These are phyloP conservation scores for Paramecium biaurelia DNA, from an alignment of 73 alveolate species.

Conservation along the genomic window DNA sequence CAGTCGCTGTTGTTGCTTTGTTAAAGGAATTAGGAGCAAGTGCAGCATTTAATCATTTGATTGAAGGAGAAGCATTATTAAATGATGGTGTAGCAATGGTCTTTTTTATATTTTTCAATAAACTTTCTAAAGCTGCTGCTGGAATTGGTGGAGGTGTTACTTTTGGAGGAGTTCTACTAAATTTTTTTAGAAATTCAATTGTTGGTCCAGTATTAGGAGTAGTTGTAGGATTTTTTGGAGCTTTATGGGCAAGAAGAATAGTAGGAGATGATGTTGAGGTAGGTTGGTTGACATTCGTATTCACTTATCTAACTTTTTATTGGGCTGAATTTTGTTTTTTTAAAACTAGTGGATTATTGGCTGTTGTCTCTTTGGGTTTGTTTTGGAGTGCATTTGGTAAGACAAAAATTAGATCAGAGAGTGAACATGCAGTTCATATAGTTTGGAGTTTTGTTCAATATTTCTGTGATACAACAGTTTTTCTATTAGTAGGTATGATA, in stretches of 20 bases:
- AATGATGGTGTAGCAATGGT: conserved; percentile 81
- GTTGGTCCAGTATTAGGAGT: conserved; percentile 76
- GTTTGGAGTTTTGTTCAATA: conserved; percentile 70
- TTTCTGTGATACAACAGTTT: conserved; percentile 68
- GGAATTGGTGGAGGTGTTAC: conserved; percentile 68
- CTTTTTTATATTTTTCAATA: conserved; percentile 64
- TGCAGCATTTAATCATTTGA: conserved; percentile 65
- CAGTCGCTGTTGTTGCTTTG: conserved; percentile 78
- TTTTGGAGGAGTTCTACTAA: conserved; percentile 61
- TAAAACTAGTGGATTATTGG: conserved; percentile 62
- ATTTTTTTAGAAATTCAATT: conserved; percentile 65
- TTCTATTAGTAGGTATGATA: conserved; percentile 69
- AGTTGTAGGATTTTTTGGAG: conserved; percentile 57
- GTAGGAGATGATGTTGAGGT: conserved; percentile 69
- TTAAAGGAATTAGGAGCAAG: conserved; percentile 75
- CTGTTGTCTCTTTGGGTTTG: conserved; percentile 73
- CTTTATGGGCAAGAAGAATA: conserved; percentile 71
- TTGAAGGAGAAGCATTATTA: conserved; percentile 76
- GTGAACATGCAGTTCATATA: conserved; percentile 71
- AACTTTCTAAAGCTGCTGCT: conserved; percentile 18
- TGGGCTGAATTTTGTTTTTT: conserved; percentile 68
- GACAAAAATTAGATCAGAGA: conserved; percentile 62
- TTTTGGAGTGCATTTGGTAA: conserved; percentile 71
- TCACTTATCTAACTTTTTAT: conserved; percentile 68
- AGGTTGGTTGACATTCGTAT: conserved; percentile 64